phyloP scores from a whole-genome alignment of 2,329 filamentous ascomycete species.

The Phoma sp. region DNA sequence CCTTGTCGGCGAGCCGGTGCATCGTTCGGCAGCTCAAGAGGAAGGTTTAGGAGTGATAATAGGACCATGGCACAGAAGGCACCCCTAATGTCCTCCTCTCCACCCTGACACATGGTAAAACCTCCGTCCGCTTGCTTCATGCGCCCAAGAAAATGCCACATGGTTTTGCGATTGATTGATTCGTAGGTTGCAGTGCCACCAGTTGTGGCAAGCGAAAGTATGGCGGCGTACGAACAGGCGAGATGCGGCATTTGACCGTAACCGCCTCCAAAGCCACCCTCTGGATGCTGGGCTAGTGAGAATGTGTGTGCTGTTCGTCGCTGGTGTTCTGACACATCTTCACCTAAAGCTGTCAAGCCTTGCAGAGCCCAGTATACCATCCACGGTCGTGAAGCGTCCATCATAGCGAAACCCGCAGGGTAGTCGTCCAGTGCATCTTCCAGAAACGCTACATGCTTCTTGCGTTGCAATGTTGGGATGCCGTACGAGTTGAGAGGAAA shows the following conservation, averaged over 20 bases:
- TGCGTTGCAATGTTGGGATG: conserved; percentile 74
- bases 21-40: conserved; percentile 76
- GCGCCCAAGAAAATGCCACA: conserved; percentile 90
- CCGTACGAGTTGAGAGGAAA: conserved; percentile 71
- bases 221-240: conserved; percentile 84
- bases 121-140: conserved; percentile 88
- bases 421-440: conserved; percentile 63
- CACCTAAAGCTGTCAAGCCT: conserved; percentile 75
- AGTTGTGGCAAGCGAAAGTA: conserved; percentile 79
- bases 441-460: conserved; percentile 67
- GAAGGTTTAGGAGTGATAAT: conserved; percentile 82
- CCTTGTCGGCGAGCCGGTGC: conserved; percentile 71
- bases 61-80: conserved; percentile 91
- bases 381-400: conserved; percentile 92
- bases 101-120: conserved; percentile 85
- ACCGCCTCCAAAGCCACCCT: conserved; percentile 92
- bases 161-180: conserved; percentile 77
- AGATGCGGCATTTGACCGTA: conserved; percentile 88
- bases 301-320: conserved; percentile 75
- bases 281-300: conserved; percentile 78
- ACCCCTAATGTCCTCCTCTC: conserved; percentile 91
- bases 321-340: conserved; percentile 71
- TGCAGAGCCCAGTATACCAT: conserved; percentile 90
- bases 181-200: conserved; percentile 76
- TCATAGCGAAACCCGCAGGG: conserved; percentile 71